Percentiles rank a stretch among this genome's conserved stretches.
These are phyloP conservation scores for Lepidopterella palustris DNA, from an alignment of 495 filamentous ascomycete species.

Conservation along the genomic window DNA sequence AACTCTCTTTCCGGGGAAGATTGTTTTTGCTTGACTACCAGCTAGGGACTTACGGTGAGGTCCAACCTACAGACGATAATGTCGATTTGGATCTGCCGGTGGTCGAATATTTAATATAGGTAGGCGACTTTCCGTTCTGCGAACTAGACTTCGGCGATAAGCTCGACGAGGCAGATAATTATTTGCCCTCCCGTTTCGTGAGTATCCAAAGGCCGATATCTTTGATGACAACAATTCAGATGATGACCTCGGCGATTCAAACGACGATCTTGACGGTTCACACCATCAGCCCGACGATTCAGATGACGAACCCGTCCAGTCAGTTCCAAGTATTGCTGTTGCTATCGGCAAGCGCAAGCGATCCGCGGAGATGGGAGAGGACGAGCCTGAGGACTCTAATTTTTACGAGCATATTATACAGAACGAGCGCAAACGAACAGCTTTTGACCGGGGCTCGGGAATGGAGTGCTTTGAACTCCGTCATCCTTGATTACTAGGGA, in stretches of 20 bases:
- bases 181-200: not conserved
- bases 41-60: not conserved
- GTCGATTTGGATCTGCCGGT: not conserved
- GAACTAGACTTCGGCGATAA: not conserved
- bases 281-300: too few species aligned
- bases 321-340: too few species aligned
- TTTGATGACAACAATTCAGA: not conserved
- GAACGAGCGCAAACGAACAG: not conserved
- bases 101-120: not conserved
- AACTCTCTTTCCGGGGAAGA: too few species aligned
- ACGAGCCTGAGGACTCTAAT: too few species aligned
- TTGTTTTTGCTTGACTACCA: too few species aligned
- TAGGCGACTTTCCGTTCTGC: not conserved
- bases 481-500: not conserved
- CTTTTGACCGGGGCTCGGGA: not conserved
- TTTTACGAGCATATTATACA: not conserved
- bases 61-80: not conserved
- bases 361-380: too few species aligned
- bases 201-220: not conserved
- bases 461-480: not conserved
- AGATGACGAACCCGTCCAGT: too few species aligned
- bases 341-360: too few species aligned
- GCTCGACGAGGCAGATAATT: not conserved
- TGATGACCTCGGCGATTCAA: too few species aligned
- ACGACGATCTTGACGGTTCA: too few species aligned